Percentiles rank a stretch among this genome's conserved stretches.
These are phyloP conservation scores for Arthrobotrys conoides DNA, from an alignment of 2,329 filamentous ascomycete species.

Conservation along the genomic window DNA sequence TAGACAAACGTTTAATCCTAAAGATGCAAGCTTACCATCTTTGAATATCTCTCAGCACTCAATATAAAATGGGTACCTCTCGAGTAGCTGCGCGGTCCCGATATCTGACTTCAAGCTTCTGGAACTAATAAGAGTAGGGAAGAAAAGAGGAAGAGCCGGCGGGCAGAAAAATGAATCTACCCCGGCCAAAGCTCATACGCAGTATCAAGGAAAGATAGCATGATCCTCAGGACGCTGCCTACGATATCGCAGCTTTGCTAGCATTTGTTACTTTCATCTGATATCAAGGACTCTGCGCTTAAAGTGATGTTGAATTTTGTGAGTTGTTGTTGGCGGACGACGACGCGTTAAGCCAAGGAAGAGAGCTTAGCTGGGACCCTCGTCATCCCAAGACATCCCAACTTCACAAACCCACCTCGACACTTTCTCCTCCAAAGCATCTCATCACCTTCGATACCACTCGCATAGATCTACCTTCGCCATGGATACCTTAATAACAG, in stretches of 20 bases:
- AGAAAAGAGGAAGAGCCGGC: neutral
- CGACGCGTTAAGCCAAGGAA: slow-evolving; percentile 27
- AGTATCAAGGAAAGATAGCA: slow-evolving; percentile 5
- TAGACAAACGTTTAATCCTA: neutral
- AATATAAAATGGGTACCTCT: neutral
- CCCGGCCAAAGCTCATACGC: slow-evolving; percentile 3
- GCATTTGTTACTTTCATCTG: neutral
- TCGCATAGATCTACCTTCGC: neutral
- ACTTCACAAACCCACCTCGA: slow-evolving; percentile 23
- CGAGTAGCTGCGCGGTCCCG: neutral
- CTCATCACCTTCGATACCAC: neutral
- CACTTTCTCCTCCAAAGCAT: neutral
- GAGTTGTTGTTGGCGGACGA: slow-evolving; percentile 47
- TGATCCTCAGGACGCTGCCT: neutral
- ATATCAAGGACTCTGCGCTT: neutral
- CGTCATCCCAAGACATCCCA: slow-evolving; percentile 15
- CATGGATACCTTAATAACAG: slow-evolving; percentile 48
- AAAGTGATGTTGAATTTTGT: slow-evolving; percentile 54
- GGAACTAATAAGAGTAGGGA: neutral
- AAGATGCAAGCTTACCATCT: slow-evolving; percentile 31
- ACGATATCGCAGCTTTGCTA: slow-evolving; percentile 3
- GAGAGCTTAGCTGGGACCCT: slow-evolving; percentile 36
- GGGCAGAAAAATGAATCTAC: slow-evolving; percentile 1
- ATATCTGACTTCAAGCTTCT: neutral
- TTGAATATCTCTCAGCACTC: neutral